Evolutionary conservation across 768 basidiomycete genomes (phyloP).

Genomic region (Rhizopogon rudus): DNA sequence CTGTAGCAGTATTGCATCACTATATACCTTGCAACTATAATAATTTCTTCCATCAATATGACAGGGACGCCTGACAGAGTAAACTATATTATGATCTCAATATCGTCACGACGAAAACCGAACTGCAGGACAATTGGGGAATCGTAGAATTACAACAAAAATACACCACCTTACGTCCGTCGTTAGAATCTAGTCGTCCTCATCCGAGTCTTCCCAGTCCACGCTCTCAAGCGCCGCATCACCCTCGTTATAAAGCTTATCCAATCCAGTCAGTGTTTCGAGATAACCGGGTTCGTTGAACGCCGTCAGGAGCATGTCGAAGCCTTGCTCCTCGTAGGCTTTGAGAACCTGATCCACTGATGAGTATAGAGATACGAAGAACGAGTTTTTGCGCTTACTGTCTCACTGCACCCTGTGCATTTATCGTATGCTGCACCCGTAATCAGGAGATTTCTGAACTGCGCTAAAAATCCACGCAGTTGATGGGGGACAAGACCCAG

Average conservation of each 20-base stretch:
- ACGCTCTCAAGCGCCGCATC: conserved; percentile 65
- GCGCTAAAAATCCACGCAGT: conserved; percentile 82
- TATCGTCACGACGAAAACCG: not conserved
- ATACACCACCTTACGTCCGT: not conserved
- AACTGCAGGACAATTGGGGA: not conserved
- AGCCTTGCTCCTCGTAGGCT: conserved; percentile 81
- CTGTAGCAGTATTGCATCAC: not conserved
- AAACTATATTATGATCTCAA: not conserved
- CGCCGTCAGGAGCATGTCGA: conserved; percentile 70
- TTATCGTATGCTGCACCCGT: conserved; percentile 80
- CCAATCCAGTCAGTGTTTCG: conserved; percentile 72
- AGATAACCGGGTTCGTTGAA: conserved; percentile 81
- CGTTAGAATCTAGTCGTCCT: conserved; percentile 21
- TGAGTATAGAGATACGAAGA: not conserved
- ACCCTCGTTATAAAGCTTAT: conserved; percentile 70
- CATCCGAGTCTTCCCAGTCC: conserved; percentile 69
- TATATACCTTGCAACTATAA: not conserved
- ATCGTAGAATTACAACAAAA: conserved; percentile 7
- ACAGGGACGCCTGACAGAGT: not conserved
- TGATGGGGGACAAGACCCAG: conserved; percentile 93
- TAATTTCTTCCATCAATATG: not conserved
- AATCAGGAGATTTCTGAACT: conserved; percentile 81
- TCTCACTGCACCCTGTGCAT: conserved; percentile 89
- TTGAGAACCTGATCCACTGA: conserved; percentile 52
- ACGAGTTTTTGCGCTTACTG: conserved; percentile 37